phyloP scores from a whole-genome alignment of 305 asterid species.

The Andrographis paniculata region DNA sequence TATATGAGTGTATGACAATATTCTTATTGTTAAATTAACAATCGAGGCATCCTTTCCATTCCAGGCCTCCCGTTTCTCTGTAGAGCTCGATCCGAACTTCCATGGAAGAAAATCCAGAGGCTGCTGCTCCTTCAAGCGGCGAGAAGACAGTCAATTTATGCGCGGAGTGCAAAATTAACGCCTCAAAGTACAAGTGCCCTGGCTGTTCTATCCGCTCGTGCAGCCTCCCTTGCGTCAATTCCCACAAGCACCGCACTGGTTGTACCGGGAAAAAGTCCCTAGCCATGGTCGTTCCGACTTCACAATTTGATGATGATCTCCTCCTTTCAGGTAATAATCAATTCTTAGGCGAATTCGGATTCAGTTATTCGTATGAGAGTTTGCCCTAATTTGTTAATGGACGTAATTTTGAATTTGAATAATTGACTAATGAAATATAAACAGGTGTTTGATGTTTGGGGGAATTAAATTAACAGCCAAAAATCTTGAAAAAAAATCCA shows the following conservation, averaged over 20 bases:
- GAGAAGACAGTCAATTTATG: constrained; percentile 28
- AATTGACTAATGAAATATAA: not conserved
- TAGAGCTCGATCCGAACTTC: too few species aligned
- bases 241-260: constrained; percentile 69
- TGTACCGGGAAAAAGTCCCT: constrained; percentile 65
- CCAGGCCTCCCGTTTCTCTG: too few species aligned
- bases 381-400: not conserved
- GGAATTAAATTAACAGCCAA: too few species aligned
- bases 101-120: too few species aligned
- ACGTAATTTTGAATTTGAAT: not conserved
- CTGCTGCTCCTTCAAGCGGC: too few species aligned
- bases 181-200: constrained; percentile 83
- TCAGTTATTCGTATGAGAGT: too few species aligned
- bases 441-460: too few species aligned
- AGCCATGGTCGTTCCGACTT: constrained; percentile 45
- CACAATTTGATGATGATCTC: constrained; percentile 61
- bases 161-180: constrained; percentile 57
- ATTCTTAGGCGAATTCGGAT: too few species aligned
- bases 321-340: constrained; percentile 50
- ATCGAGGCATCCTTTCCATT: too few species aligned
- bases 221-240: constrained; percentile 77
- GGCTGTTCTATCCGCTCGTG: constrained; percentile 78
- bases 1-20: too few species aligned
- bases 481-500: too few species aligned
- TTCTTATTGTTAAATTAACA: too few species aligned